Conservation (phyloP, 495 filamentous ascomycete species). For the Chaetomium tenue region DNA sequence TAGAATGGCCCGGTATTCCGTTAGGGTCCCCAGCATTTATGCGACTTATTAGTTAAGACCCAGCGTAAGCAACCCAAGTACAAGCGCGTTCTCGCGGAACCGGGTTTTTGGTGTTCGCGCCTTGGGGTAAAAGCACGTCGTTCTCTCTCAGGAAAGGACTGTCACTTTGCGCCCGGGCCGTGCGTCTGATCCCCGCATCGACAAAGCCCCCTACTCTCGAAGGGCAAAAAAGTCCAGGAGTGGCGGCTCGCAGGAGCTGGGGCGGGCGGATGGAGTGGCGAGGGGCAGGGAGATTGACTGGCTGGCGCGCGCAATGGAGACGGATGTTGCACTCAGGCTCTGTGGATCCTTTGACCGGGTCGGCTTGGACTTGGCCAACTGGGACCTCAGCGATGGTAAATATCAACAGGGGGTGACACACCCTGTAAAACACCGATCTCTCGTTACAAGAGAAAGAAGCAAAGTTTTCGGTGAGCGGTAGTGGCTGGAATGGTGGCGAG, state of each 20-base stretch:
- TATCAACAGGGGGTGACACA: constrained; percentile 3
- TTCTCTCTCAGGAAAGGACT: neutral
- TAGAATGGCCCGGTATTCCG: too few relatives aligned
- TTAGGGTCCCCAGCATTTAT: too few relatives aligned
- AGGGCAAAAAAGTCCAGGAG: constrained; percentile 17
- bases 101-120: too few relatives aligned
- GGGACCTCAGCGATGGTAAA: neutral
- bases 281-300: constrained; percentile 12
- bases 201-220: neutral
- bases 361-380: neutral
- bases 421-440: neutral
- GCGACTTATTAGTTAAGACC: too few relatives aligned
- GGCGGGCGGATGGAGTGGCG: constrained; percentile 8
- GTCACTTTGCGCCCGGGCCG: neutral
- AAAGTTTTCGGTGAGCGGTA: too few relatives aligned
- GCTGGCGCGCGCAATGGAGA: neutral
- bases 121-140: neutral
- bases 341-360: constrained; percentile 15
- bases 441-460: neutral
- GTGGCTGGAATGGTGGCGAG: too few relatives aligned
- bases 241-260: constrained; percentile 3
- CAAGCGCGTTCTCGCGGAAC: too few relatives aligned
- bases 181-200: neutral
- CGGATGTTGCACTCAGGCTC: constrained; percentile 6
- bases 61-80: too few relatives aligned